Base-by-base conservation (phyloP, 768 basidiomycete species). In the Daedaleopsis sinensis region DNA sequence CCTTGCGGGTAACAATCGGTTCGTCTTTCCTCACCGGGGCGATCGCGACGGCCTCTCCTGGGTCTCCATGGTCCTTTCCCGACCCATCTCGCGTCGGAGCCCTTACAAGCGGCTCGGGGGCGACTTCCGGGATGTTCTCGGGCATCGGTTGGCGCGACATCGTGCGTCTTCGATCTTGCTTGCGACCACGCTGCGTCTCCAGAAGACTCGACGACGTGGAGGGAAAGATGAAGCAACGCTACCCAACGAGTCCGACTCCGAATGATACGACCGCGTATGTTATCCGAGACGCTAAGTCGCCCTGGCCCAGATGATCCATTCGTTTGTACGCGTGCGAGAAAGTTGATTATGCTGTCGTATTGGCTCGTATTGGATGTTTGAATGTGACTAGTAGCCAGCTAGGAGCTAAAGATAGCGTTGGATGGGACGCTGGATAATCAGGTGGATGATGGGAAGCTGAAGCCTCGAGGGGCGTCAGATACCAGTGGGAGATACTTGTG, bases 1-100 rank as follows among this genome's bases (percentile, higher is more conserved):
- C 71, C 68, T 72, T 82, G 52, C 86, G 79, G 18, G 87, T 90
- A 5, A 92, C 90, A 9, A 88, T 70, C 0, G 91, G 91, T 57
- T 89, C 91, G 46, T 86, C 74, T 62, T 57, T 65, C 43, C 55
- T 62, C 36, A 59, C 62, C 3, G 64, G 61, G 3, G 60, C 63
- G 38, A 65, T 58, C n/a, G 62, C 54, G 15, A 64, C 55, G 13
- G 42, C 57, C 4, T 53, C 57, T 16, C 42, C 44, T 23, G n/a
- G n/a, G n/a, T 51, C 62, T 1, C 42, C 18, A 12, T 42, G 44
- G 16, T 48, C 58, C 44, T 64, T 64, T 16, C 53, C 58, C 13
- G 54, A 59, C 15, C 46, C 58, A 23, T 64, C 50, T 35, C 43
- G 35, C 19, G 57, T 52, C 24, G 57, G 43, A 16, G 59, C 24